phyloP scores from a whole-genome alignment of 305 asterid species.

The Andrographis paniculata region DNA sequence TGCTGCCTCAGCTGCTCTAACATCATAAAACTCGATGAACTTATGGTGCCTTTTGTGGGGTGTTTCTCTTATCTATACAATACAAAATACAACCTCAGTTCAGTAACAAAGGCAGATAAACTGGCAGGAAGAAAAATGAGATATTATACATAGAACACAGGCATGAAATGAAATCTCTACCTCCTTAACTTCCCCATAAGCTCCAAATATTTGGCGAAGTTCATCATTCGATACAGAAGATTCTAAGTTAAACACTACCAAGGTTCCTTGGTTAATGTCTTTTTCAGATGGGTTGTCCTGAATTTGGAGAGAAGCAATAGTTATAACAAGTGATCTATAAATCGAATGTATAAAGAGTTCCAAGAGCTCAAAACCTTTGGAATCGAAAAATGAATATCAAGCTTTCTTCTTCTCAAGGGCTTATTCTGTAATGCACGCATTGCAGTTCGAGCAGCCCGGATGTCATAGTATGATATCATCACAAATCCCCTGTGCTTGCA shows the following conservation, averaged over 20 bases:
- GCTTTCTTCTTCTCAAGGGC: conserved; percentile 84
- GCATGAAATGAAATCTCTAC: conserved; percentile 22
- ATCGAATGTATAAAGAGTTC: neutral
- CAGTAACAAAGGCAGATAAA: neutral
- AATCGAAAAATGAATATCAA: conserved; percentile 93
- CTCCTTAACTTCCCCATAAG: conserved; percentile 94
- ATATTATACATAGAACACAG: neutral
- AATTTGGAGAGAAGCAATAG: conserved; percentile 14
- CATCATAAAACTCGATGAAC: conserved; percentile 33
- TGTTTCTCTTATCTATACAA: conserved; percentile 52
- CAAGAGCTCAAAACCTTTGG: conserved; percentile 56
- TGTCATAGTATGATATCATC: conserved; percentile 98
- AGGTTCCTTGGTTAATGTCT: conserved; percentile 94
- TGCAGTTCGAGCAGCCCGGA: conserved; percentile 92
- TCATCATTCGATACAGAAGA: conserved; percentile 35
- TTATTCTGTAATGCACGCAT: conserved; percentile 90
- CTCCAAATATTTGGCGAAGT: conserved; percentile 70
- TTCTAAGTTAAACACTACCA: conserved; percentile 93
- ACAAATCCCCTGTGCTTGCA: conserved; percentile 98
- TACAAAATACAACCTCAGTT: too few relatives aligned
- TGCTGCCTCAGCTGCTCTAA: conserved; percentile 60
- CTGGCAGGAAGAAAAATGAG: too few relatives aligned
- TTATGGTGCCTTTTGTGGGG: conserved; percentile 63
- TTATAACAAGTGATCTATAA: neutral
- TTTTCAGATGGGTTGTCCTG: conserved; percentile 99